Evolutionary conservation across 2,329 filamentous ascomycete genomes (phyloP), one percentile per base, ranked within the genome.

Genomic region (Colletotrichum echinochloae): DNA sequence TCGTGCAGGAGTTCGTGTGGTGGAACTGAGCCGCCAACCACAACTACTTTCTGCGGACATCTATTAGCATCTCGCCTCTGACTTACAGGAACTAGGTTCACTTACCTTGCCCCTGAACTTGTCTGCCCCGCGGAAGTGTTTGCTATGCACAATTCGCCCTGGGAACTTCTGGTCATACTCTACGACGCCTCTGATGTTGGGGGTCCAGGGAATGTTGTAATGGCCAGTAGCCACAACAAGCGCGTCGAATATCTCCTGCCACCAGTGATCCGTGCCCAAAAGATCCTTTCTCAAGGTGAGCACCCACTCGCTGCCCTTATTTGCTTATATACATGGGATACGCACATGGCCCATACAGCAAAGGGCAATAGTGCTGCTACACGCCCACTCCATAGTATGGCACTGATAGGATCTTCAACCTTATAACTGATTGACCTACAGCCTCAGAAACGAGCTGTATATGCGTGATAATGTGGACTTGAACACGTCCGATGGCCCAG

Each of bases 391-490:
- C 39, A 41, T 41, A 18, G 16, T 41, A 18, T 7, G 16, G 16
- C 5, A 18, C 2, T 20, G 39, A 18, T 41, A 8, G 20, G 39
- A 20, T 41, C 1, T 41, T 20, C 16, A 4, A 20, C 5, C 39
- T 41, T 41, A 7, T 5, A 1, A 6, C 4, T 6, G 39, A 20
- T 16, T 7, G 39, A 2, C 5, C 16, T n/a, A n/a, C n/a, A n/a
- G n/a, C n/a, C n/a, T n/a, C n/a, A 87, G 84, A 1, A 77, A 85
- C 3, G 75, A 86, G 56, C 80, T 83, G 11, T 86, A 84, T 1
- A 92, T 93, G 87, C 88, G 89, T 0, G 82, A 88, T 56, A 83
- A 84, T 0, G 85, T 93, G 1, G 81, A 82, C 1, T 1, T 76
- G 73, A 37, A 83, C 83, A 12, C 80, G 83, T 70, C 72, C 73